Evolutionary conservation across 495 filamentous ascomycete genomes (phyloP).

Genomic region (Letharia lupina): DNA sequence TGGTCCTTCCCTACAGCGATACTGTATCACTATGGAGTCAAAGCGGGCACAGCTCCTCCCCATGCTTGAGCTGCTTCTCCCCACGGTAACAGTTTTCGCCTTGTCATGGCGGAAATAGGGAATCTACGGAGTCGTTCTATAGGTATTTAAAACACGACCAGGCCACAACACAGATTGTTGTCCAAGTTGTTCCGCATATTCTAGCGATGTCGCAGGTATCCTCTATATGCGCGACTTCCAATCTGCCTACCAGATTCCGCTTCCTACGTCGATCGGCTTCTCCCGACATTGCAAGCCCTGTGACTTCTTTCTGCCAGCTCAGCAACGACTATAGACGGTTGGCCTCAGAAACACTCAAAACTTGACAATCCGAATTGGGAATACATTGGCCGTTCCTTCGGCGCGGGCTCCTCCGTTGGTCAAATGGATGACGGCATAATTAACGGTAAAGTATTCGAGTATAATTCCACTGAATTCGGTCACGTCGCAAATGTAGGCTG

Average conservation of each 20-base stretch:
- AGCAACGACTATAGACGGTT: conserved; percentile 1
- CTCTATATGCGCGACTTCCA: not conserved
- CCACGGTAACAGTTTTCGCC: not conserved
- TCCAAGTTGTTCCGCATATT: not conserved
- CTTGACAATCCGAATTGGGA: not conserved
- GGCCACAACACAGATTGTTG: not conserved
- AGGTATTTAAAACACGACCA: not conserved
- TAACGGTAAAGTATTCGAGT: not conserved
- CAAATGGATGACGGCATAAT: not conserved
- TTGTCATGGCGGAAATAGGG: not conserved
- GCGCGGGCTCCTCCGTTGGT: conserved; percentile 4
- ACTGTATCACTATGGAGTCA: not conserved
- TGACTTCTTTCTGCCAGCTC: conserved; percentile 1
- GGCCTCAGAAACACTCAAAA: conserved; percentile 1
- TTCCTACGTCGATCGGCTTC: not conserved
- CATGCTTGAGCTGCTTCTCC: not conserved
- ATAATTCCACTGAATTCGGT: not conserved
- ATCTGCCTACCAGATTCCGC: conserved; percentile 1
- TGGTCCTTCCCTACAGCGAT: not conserved
- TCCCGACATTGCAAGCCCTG: not conserved
- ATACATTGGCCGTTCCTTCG: conserved; percentile 6
- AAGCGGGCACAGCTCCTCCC: conserved; percentile 3
- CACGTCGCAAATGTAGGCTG: not conserved
- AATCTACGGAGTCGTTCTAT: conserved; percentile 1
- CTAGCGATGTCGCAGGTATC: not conserved